Conservation (phyloP, 2,329 filamentous ascomycete genomes). For the Ophiostoma populinum region DNA sequence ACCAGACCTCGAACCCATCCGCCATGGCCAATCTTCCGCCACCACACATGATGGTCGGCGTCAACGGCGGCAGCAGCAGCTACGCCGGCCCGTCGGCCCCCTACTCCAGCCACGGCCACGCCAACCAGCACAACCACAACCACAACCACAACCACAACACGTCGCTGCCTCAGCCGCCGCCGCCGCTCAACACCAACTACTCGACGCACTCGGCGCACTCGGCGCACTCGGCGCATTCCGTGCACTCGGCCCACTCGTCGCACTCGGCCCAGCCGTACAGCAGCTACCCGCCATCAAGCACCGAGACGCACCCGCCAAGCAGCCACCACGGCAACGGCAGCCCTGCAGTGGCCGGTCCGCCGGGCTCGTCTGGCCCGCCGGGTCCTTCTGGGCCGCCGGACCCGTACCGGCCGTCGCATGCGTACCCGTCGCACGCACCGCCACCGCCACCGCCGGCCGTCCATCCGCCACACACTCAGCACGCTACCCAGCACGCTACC, state of each 20-base stretch:
- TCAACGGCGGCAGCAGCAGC: not conserved
- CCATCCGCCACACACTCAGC: slow-evolving; percentile 4
- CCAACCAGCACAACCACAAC: not conserved
- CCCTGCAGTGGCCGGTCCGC: not conserved
- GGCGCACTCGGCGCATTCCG: not conserved
- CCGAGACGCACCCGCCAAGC: not conserved
- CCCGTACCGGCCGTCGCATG: slow-evolving; percentile 12
- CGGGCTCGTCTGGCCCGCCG: too few species aligned
- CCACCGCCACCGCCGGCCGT: too few species aligned
- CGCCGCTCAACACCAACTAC: not conserved
- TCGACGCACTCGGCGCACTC: not conserved
- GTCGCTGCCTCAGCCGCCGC: too few species aligned
- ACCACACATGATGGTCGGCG: not conserved
- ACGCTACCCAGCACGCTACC: not conserved
- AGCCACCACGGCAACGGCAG: not conserved
- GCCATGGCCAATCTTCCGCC: not conserved
- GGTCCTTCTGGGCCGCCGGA: too few species aligned
- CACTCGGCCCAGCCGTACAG: not conserved
- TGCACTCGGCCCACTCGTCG: not conserved
- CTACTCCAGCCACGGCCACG: not conserved
- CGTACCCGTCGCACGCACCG: too few species aligned
- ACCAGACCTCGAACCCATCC: not conserved
- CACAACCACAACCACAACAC: too few species aligned
- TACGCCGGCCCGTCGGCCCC: not conserved
- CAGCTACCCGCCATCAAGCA: too few species aligned